Evolutionary conservation across 208 protist species (phyloP), one percentile per base, ranked within the genome.

Genomic region (Angomonas deanei): DNA sequence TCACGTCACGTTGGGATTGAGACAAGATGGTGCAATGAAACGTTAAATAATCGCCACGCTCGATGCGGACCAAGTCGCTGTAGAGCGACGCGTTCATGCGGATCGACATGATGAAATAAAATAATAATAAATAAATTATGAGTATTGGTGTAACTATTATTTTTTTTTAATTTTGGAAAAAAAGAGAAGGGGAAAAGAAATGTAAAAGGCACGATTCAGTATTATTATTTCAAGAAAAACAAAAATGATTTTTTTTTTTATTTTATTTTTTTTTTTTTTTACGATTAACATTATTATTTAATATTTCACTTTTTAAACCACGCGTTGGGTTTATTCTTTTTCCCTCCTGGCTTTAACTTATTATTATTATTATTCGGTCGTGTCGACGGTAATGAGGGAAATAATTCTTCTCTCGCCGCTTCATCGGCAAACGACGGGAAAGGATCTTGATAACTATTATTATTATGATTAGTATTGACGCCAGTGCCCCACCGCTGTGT

Each of bases 1-100:
- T 67, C 50, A 80, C 78, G 63, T 97, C 91, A 6, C 63, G 61
- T 31, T 67, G 71, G 56, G 76, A 42, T 27, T 91, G 76, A 0
- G 80, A 92, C 39, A 94, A 78, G 61, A 78, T 69, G 59, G 87
- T 78, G 57, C 86, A 92, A 62, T 91, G 84, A 58, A 97, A 94
- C 19, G 77, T 71, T 13, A 97, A 54, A 49, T 80, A 89, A 64
- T 94, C 87, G 27, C 79, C 82, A 1, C 78, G 72, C 59, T 96
- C 90, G 19, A 93, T 80, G 63, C 86, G 86, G 47, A 75, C 85
- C 0, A 86, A 61, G 15, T 93, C 86, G 70, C 84, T 92, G 67
- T 82, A 93, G n/a, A 95, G 82, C 38, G 81, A 82, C 10, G 82
- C 78, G 60, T 89, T 30, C 84, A 91, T 91, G 33, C 82, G 82